Base-by-base conservation (phyloP, 1,284 basidiomycete genomes). In the Crocinoboletus sp. region DNA sequence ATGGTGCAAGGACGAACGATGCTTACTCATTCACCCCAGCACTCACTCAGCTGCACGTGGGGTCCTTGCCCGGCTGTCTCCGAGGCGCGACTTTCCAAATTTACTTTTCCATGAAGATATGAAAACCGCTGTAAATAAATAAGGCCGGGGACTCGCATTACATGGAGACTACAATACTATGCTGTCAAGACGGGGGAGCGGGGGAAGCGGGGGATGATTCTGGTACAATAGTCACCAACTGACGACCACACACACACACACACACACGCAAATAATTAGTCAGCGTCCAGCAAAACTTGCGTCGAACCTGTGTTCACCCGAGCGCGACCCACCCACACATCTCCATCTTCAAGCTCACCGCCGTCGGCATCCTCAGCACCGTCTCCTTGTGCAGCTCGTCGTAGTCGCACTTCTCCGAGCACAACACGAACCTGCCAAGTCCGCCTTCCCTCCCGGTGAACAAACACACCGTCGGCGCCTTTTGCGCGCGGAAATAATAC, bases 361-460 rank as follows among this genome's bases (percentile, higher is more conserved):
- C 12, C 13, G 44, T 46, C 12, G 54, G 55, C 54, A 55, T 57
- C 28, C 54, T 49, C 13, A 55, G n/a, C 6, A 55, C 54, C 2
- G 32, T 46, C 38, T 55, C 54, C 34, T 55, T 55, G 12, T 55
- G 54, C 12, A 55, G 28, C 27, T 57, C 55, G 17, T 38, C 47
- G 13, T 32, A 22, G 2, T 7, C 6, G 16, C 54, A 55, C 11
- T 12, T 55, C 44, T 55, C 54, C 33, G 54, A 55, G 35, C 54
- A 55, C 23, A 55, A 28, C 22, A 55, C 54, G 33, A 55, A 57
- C 35, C 54, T 25, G 16, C 54, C 54, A 9, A 55, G 32, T n/a
- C 54, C 54, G 2, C 54, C 54, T 17, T 55, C 54, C 16, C 53
- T 41, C 17, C 54, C 54, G 1, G 55, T 43, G 16, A 48, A 55